Percentiles rank a stretch among this genome's conserved stretches.
These are phyloP conservation scores for Suillus lakei DNA, from an alignment of 768 basidiomycete genomes.

Conservation along the genomic window DNA sequence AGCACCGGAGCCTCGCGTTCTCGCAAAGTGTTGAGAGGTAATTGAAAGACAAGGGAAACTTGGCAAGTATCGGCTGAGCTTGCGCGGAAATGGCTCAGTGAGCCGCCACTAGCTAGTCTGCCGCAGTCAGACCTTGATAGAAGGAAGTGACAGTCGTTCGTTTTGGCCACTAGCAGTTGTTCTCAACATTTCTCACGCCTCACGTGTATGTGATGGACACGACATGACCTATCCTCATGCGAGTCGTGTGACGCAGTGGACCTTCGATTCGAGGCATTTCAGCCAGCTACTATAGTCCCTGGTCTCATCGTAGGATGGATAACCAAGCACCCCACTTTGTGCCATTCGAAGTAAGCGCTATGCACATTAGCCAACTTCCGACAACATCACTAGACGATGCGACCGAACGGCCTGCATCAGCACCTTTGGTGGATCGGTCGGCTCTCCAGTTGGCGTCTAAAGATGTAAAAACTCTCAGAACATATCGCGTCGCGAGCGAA, in stretches of 20 bases:
- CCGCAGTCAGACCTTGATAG: not conserved
- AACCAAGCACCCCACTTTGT: not conserved
- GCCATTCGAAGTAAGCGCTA: not conserved
- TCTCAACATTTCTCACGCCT: not conserved
- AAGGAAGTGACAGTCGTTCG: not conserved
- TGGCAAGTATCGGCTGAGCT: not conserved
- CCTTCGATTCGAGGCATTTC: constrained; percentile 1
- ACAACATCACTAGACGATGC: not conserved
- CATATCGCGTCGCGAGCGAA: constrained; percentile 10
- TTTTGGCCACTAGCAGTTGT: not conserved
- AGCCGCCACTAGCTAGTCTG: constrained; percentile 1
- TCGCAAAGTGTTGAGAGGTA: not conserved
- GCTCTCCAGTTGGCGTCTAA: constrained; percentile 9
- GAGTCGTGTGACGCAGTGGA: constrained; percentile 1
- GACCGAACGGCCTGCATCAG: constrained; percentile 16
- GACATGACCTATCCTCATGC: not conserved
- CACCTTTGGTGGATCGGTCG: constrained; percentile 14
- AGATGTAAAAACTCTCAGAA: not conserved
- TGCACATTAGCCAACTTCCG: not conserved
- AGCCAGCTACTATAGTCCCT: not conserved
- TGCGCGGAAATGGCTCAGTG: not conserved
- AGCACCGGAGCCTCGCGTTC: not conserved
- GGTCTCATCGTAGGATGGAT: not conserved
- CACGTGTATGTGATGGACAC: not conserved
- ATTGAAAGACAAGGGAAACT: not conserved